These are phyloP conservation scores for Leccinum disarticulatum DNA, from an alignment of 768 basidiomycete species.

Conservation along the genomic window DNA sequence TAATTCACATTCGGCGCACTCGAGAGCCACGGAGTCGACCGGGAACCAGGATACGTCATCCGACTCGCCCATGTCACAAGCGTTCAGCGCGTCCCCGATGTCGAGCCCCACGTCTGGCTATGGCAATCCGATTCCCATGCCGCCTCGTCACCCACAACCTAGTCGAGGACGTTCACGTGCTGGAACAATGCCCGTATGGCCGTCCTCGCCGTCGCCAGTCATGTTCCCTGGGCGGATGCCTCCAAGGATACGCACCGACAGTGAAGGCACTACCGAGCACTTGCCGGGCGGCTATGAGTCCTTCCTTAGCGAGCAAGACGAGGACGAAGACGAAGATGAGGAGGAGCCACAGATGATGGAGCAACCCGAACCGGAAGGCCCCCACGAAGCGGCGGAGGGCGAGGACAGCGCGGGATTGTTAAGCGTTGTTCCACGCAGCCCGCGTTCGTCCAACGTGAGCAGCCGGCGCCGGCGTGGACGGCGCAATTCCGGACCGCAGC, in stretches of 20 bases:
- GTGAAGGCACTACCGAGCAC: slow-evolving; percentile 26
- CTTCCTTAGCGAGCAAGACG: slow-evolving; percentile 32
- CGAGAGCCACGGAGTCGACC: slow-evolving; percentile 55
- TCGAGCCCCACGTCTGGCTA: slow-evolving; percentile 38
- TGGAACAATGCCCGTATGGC: slow-evolving; percentile 38
- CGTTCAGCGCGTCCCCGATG: slow-evolving; percentile 35
- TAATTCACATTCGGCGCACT: slow-evolving; percentile 41
- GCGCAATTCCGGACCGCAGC: slow-evolving; percentile 37
- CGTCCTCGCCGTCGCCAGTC: slow-evolving; percentile 38
- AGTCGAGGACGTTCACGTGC: slow-evolving; percentile 40
- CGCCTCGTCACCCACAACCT: slow-evolving; percentile 45
- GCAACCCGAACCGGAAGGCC: slow-evolving; percentile 50
- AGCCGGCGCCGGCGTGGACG: slow-evolving; percentile 34
- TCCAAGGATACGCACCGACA: slow-evolving; percentile 29
- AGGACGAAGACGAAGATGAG: slow-evolving; percentile 34
- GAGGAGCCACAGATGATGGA: slow-evolving; percentile 40
- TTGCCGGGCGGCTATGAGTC: slow-evolving; percentile 31
- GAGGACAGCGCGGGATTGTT: slow-evolving; percentile 63
- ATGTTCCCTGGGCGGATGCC: slow-evolving; percentile 28
- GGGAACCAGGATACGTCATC: slow-evolving; percentile 58
- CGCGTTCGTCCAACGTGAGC: slow-evolving; percentile 42
- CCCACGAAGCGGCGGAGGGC: slow-evolving; percentile 59
- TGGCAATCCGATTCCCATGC: slow-evolving; percentile 45
- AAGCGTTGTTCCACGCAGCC: slow-evolving; percentile 48
- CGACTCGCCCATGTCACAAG: slow-evolving; percentile 56